These are phyloP conservation scores for Calocybe cyanea DNA, from an alignment of 768 basidiomycete species.

Conservation along the genomic window DNA sequence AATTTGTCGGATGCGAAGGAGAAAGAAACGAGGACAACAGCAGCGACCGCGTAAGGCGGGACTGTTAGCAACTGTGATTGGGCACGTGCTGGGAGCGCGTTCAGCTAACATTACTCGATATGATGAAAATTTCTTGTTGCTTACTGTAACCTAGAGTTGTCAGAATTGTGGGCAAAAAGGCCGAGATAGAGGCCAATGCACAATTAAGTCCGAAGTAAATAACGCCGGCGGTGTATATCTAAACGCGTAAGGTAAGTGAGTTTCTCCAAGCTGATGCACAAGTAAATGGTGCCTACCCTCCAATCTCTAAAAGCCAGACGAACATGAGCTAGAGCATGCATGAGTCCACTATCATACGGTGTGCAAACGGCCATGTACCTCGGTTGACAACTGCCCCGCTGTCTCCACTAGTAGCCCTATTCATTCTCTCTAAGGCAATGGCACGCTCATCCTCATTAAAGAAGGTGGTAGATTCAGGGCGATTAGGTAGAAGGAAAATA, in stretches of 20 bases:
- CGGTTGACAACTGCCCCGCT: conserved; percentile 60
- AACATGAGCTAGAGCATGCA: conserved; percentile 47
- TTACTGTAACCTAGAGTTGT: conserved; percentile 67
- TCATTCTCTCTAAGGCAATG: conserved; percentile 65
- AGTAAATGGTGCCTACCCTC: conserved; percentile 42
- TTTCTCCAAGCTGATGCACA: neutral
- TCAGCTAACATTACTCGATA: conserved; percentile 4
- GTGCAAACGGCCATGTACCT: conserved; percentile 28
- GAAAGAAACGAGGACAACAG: conserved; percentile 54
- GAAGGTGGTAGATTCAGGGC: conserved; percentile 66
- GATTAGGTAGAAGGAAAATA: conserved; percentile 56
- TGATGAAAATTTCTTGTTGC: conserved; percentile 20
- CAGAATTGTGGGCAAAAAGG: conserved; percentile 82
- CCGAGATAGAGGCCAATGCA: conserved; percentile 74
- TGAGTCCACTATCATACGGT: conserved; percentile 1
- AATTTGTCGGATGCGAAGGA: conserved; percentile 64
- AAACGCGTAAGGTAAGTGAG: neutral
- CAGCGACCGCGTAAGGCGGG: conserved; percentile 74
- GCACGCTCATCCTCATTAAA: conserved; percentile 51
- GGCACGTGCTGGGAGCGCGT: conserved; percentile 46
- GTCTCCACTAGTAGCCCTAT: conserved; percentile 64
- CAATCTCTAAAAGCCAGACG: conserved; percentile 64
- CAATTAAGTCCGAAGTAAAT: conserved; percentile 79
- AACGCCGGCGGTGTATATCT: conserved; percentile 64
- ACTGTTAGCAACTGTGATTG: conserved; percentile 72